Evolutionary conservation across 495 filamentous ascomycete genomes (phyloP), one percentile per base, ranked within the genome.

Genomic region (Apodospora peruviana): DNA sequence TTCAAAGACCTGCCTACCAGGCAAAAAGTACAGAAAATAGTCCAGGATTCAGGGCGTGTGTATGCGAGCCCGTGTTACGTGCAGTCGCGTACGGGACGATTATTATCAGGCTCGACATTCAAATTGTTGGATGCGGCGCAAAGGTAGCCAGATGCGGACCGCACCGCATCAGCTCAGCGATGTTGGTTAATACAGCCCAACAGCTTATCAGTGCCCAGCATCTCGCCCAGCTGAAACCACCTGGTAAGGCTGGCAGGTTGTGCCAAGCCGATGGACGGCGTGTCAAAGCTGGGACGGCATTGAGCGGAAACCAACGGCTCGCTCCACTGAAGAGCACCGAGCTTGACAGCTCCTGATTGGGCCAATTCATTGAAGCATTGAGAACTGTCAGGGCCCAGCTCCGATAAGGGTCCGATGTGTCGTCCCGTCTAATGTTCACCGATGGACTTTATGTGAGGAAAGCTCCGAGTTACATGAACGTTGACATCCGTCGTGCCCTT

Each of bases 331-430:
- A n/a, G n/a, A n/a, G n/a, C 20, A 40, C 25, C 17, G 25, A 38
- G 23, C 9, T 39, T 43, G 22, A 46, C 14, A 24, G 27, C 8
- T 23, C 48, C 24, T 57, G 59, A 62, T 64, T 64, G 58, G 61
- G 21, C 41, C 52, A 56, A 56, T 56, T 56, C 39, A 25, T 27
- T 38, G 19, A 17, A 22, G 45, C 7, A 16, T 32, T 32, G 7
- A 7, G 27, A 32, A 32, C 7, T 7, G 27, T 32, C 27, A 14
- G 14, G 27, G 36, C 29, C 10, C 41, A 52, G 40, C 62, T 63
- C 62, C 62, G 62, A 65, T 65, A 53, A 47, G 24, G 39, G 57
- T 65, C 62, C 62, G 62, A 65, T 49, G 21, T 46, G n/a, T n/a
- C n/a, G n/a, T n/a, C n/a, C n/a, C n/a, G n/a, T n/a, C n/a, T n/a